Base-by-base conservation (phyloP, 1,139 yeast species). In the Yamadazyma taylorii region DNA sequence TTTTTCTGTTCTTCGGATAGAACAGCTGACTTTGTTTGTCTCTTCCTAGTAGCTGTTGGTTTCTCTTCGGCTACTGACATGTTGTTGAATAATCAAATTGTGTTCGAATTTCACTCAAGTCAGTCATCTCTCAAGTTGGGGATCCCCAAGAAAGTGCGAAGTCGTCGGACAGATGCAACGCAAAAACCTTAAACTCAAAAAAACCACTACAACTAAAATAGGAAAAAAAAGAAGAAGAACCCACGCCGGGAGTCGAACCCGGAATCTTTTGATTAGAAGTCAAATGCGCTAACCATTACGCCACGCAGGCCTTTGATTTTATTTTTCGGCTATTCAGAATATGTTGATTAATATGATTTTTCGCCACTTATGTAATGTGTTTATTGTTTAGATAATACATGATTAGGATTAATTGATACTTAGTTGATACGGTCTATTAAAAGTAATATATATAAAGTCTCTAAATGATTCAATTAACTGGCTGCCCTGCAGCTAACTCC, bases 1-100 rank as follows among this genome's bases (percentile, higher is more conserved):
- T 68, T 71, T 46, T 70, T 70, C 50, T 71, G 73, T 31, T 71
- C 75, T 30, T 69, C 75, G 3, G 73, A 60, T 36, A 68, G 56
- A 9, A 63, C 62, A 2, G 67, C 48, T 3, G 62, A 43, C 41
- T 63, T 66, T 19, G 57, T 28, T 41, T 32, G 53, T 43, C 48
- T 55, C 50, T 51, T 55, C 45, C 42, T 45, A 15, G 33, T 19
- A 6, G 24, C 22, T 9, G 32, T 19, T 4, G 32, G 17, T 29
- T 29, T 29, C 8, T 29, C 24, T 19, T 29, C 32, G 17, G 32
- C 24, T 5, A 29, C 15, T 11, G 32, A 29, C 32, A 29, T 27
- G 21, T 5, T 16, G 9, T 6, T 25, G 21, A 12, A 10, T 14
- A 9, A 12, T 27, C 3, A 5, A 9, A 10, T 15, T 7, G 16